phyloP scores from a whole-genome alignment of 257 asterid genomes.

The Scutellaria baicalensis region DNA sequence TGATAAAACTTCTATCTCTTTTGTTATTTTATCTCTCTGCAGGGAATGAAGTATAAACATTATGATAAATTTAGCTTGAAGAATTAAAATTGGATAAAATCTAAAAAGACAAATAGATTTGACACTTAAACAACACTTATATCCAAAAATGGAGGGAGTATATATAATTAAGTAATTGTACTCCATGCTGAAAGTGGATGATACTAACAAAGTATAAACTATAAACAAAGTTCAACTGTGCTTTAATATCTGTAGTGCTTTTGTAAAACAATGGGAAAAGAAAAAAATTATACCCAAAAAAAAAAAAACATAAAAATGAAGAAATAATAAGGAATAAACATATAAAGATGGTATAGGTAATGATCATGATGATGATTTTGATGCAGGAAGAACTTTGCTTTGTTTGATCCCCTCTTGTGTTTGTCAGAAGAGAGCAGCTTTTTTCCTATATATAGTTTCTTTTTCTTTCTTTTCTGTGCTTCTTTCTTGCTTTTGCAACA shows the following conservation, averaged over 20 bases:
- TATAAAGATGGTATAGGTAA: conserved; percentile 58
- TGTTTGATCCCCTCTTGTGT: conserved; percentile 19
- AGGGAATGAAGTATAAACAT: no score
- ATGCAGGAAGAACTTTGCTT: conserved; percentile 50
- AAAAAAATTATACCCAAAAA: conserved; percentile 24
- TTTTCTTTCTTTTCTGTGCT: conserved; percentile 16
- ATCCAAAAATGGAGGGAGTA: no score
- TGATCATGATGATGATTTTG: conserved; percentile 73
- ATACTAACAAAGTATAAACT: not conserved
- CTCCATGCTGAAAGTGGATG: not conserved
- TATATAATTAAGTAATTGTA: not conserved
- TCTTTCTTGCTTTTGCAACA: conserved; percentile 46
- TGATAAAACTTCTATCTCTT: no score
- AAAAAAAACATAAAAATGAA: conserved; percentile 22
- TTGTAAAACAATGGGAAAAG: conserved; percentile 17
- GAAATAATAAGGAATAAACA: conserved; percentile 29
- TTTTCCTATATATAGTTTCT: conserved; percentile 21
- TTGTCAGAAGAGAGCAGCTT: conserved; percentile 50
- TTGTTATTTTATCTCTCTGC: no score
- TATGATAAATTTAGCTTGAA: no score
- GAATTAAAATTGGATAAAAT: no score
- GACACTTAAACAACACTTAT: no score
- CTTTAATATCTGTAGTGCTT: conserved; percentile 34
- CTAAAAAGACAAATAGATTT: no score
- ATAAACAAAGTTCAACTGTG: conserved; percentile 17